A percentile compares a stretch with the other conserved stretches of the same genome.
Conservation (phyloP, 306 rosid genomes). For the Quercus berberidifolia region DNA sequence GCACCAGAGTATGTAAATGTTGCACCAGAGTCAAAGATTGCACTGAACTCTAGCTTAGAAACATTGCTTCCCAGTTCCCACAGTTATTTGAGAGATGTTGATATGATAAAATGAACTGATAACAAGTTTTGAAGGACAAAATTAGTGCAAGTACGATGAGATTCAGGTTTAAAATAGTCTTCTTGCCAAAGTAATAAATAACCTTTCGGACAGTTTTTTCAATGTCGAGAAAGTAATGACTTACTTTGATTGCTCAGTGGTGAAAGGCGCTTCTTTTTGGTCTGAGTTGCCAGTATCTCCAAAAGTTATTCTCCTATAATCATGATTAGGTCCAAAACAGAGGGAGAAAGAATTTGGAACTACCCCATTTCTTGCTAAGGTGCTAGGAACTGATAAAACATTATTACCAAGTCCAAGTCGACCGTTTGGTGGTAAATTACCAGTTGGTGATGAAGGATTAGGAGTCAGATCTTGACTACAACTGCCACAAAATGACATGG, state of each 20-base stretch:
- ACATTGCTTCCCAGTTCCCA: no score
- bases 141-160: conserved; percentile 11
- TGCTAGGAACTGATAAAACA: conserved; percentile 64
- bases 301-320: conserved; percentile 72
- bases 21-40: no score
- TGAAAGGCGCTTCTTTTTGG: conserved; percentile 74
- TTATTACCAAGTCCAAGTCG: conserved; percentile 78
- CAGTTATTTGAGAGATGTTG: conserved; percentile 57
- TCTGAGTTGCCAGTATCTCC: conserved; percentile 62
- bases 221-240: not conserved
- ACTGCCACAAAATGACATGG: conserved; percentile 38
- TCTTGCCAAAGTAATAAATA: not conserved
- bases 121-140: conserved; percentile 17
- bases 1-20: no score
- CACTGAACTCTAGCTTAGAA: no score
- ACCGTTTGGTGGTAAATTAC: conserved; percentile 67
- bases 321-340: conserved; percentile 57
- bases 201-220: not conserved
- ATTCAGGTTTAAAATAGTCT: conserved; percentile 2
- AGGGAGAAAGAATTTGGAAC: conserved; percentile 75
- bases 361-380: conserved; percentile 60
- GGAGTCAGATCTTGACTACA: conserved; percentile 65
- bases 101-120: conserved; percentile 63
- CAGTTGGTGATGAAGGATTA: conserved; percentile 13
- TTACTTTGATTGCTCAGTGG: conserved; percentile 27